Percentiles rank a stretch among this genome's conserved stretches.
Evolutionary conservation across 192 early-diverging fungal genomes (phyloP).

Genomic region (Linnemannia hyalina): DNA sequence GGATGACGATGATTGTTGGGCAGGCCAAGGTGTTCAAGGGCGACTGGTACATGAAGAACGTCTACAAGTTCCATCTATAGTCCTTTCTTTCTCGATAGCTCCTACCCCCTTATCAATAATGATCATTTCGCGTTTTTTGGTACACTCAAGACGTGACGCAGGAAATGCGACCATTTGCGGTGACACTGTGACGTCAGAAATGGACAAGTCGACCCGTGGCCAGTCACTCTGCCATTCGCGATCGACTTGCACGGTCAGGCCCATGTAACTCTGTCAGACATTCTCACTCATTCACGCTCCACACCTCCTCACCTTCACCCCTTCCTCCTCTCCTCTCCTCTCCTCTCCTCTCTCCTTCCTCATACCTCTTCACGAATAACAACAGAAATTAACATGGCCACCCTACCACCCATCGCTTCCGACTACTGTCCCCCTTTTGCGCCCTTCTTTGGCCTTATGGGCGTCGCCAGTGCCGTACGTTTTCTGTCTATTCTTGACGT

Average conservation of each 20-base stretch:
- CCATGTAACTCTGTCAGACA: background rate
- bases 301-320: background rate
- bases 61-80: conserved; percentile 36
- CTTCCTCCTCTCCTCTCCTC: background rate
- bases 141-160: background rate
- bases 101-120: no score
- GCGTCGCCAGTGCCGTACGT: conserved; percentile 87
- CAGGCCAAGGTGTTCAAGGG: conserved; percentile 53
- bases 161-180: background rate
- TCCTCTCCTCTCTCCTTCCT: background rate
- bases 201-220: background rate
- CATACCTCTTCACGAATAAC: background rate
- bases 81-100: no score
- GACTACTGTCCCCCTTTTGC: conserved; percentile 85
- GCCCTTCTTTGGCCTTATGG: conserved; percentile 95
- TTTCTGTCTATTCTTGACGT: background rate
- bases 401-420: conserved; percentile 41
- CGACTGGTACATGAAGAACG: conserved; percentile 55
- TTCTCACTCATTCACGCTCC: background rate
- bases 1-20: conserved; percentile 53
- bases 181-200: background rate
- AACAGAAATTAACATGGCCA: conserved; percentile 22
- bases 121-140: no score
- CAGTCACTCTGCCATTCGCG: background rate
- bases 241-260: conserved; percentile 8